Percentiles rank a stretch among this genome's conserved stretches.
Conservation (phyloP, 1,139 yeast species). For the Pichia sp. region DNA sequence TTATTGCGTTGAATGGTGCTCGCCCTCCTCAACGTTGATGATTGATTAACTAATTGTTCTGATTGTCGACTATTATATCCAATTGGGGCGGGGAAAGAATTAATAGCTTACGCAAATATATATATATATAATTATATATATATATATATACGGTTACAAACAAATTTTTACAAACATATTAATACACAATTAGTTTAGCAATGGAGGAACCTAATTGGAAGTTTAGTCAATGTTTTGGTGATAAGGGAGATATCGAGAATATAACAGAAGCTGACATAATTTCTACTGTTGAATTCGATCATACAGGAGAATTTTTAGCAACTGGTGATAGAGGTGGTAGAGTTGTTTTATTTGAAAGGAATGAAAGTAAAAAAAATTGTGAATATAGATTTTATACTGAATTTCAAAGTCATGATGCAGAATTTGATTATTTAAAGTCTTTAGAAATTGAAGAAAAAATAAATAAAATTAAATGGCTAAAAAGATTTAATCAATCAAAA, state of each 20-base stretch:
- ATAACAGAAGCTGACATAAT: constrained; percentile 97
- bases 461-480: constrained; percentile 95
- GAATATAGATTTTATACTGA: constrained; percentile 96
- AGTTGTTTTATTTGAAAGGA: constrained; percentile 91
- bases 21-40: no score
- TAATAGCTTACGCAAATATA: no score
- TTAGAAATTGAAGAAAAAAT: constrained; percentile 97
- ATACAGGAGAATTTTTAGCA: constrained; percentile 89
- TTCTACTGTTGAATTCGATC: constrained; percentile 94
- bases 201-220: constrained; percentile 43
- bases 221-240: constrained; percentile 93
- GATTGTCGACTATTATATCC: no score
- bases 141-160: not conserved
- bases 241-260: constrained; percentile 92
- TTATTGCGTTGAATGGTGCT: no score
- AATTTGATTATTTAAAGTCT: constrained; percentile 92
- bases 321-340: constrained; percentile 99
- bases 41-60: no score
- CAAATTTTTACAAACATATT: not conserved
- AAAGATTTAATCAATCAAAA: constrained; percentile 80
- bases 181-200: not conserved
- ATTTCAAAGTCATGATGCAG: constrained; percentile 98
- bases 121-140: not conserved
- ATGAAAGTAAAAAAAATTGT: constrained; percentile 72
- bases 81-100: no score